Percentiles rank a stretch among this genome's conserved stretches.
Conservation (phyloP, 768 basidiomycete species). For the Amanita fuliginea region DNA sequence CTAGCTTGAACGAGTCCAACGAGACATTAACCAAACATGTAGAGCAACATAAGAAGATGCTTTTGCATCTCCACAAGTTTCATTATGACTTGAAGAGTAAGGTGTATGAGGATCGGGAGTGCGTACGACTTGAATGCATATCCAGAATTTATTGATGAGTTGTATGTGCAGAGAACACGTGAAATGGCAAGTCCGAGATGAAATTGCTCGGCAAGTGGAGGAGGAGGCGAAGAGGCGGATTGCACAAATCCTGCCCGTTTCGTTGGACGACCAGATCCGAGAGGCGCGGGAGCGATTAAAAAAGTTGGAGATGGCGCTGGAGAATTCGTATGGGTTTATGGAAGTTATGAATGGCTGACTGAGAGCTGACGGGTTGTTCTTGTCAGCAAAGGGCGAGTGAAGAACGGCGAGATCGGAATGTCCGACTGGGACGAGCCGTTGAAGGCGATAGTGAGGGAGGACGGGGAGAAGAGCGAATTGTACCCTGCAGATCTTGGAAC, state of each 20-base stretch:
- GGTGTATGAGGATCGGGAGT: background rate
- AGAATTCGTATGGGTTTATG: constrained; percentile 33
- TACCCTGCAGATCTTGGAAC: constrained; percentile 41
- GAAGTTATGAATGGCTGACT: background rate
- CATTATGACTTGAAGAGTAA: background rate
- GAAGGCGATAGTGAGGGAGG: constrained; percentile 31
- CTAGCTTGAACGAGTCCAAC: background rate
- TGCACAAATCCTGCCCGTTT: constrained; percentile 33
- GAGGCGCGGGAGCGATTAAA: constrained; percentile 32
- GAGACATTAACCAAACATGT: background rate
- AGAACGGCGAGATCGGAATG: constrained; percentile 19
- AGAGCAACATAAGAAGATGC: background rate
- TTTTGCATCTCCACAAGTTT: background rate
- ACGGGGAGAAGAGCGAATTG: constrained; percentile 33
- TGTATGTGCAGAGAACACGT: background rate
- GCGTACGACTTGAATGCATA: background rate
- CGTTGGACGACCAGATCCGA: constrained; percentile 30
- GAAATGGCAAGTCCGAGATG: background rate
- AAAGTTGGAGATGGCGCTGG: constrained; percentile 31
- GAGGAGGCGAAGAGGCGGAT: constrained; percentile 40
- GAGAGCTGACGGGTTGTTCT: background rate
- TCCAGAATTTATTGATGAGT: background rate
- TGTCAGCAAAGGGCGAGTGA: constrained; percentile 30
- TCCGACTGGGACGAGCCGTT: constrained; percentile 27
- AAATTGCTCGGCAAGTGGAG: constrained; percentile 27